Conservation (phyloP, 768 basidiomycete species). For the Pleurotus cornucopiae region DNA sequence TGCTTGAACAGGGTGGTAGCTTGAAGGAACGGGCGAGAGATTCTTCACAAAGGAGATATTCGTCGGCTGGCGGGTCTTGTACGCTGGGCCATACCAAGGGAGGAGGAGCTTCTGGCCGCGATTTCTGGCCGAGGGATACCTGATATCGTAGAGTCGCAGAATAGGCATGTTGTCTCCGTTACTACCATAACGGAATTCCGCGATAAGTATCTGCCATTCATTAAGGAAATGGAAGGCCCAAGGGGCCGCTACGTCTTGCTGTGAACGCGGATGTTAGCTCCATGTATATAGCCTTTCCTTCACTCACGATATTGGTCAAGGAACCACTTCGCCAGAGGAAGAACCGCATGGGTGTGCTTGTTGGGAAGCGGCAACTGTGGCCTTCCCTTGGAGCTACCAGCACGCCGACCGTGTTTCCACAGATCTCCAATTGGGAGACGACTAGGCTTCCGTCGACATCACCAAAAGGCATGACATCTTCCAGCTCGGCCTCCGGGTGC, state of each 20-base stretch:
- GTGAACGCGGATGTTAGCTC: neutral
- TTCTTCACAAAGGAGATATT: slow-evolving; percentile 5
- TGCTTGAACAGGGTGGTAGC: neutral
- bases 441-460: neutral
- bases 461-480: slow-evolving; percentile 7
- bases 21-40: neutral
- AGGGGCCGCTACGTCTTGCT: neutral
- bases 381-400: neutral
- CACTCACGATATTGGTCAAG: slow-evolving; percentile 2
- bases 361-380: neutral
- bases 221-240: slow-evolving; percentile 6
- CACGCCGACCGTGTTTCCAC: slow-evolving; percentile 4
- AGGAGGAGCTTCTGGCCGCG: slow-evolving; percentile 1
- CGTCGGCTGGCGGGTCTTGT: neutral
- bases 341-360: slow-evolving; percentile 3
- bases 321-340: slow-evolving; percentile 4
- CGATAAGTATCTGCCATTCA: slow-evolving; percentile 3
- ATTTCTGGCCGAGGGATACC: neutral
- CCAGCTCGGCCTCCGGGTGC: slow-evolving; percentile 4
- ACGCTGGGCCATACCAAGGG: slow-evolving; percentile 6
- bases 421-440: slow-evolving; percentile 2
- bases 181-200: neutral
- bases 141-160: slow-evolving; percentile 2
- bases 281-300: neutral
- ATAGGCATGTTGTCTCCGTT: slow-evolving; percentile 2